These are phyloP conservation scores for Pseudozyma sp. DNA, from an alignment of 1,284 basidiomycete species.

Conservation along the genomic window DNA sequence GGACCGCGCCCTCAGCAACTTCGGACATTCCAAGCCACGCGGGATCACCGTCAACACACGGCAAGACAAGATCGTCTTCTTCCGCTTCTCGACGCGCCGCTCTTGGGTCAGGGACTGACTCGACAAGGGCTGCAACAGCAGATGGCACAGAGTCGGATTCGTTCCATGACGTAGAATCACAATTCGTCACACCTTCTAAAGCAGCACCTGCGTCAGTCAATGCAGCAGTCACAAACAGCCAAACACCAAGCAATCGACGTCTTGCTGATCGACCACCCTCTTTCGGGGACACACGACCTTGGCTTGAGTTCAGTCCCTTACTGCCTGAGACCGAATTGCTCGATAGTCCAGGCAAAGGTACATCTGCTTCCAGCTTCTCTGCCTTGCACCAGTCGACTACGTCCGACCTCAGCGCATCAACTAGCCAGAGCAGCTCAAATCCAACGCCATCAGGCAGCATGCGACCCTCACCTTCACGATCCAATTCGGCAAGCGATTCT, in stretches of 20 bases:
- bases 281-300: constrained; percentile 38
- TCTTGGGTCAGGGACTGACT: constrained; percentile 9
- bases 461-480: constrained; percentile 31
- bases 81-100: background rate
- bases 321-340: constrained; percentile 33
- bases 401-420: constrained; percentile 24
- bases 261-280: constrained; percentile 13
- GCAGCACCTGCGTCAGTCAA: background rate
- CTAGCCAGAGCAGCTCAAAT: constrained; percentile 34
- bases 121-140: background rate
- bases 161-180: constrained; percentile 16
- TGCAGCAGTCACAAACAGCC: background rate
- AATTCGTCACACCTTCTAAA: constrained; percentile 19
- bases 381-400: constrained; percentile 13
- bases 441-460: constrained; percentile 7
- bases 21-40: constrained; percentile 1
- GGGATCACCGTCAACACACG: background rate
- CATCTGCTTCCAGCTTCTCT: constrained; percentile 9
- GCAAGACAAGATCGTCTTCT: constrained; percentile 1
- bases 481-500: constrained; percentile 30
- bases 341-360: constrained; percentile 15
- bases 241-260: background rate
- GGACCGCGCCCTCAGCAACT: background rate
- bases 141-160: constrained; percentile 8
- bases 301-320: constrained; percentile 48